phyloP scores from a whole-genome alignment of 2,329 filamentous ascomycete genomes.

The Exophiala spinifera region DNA sequence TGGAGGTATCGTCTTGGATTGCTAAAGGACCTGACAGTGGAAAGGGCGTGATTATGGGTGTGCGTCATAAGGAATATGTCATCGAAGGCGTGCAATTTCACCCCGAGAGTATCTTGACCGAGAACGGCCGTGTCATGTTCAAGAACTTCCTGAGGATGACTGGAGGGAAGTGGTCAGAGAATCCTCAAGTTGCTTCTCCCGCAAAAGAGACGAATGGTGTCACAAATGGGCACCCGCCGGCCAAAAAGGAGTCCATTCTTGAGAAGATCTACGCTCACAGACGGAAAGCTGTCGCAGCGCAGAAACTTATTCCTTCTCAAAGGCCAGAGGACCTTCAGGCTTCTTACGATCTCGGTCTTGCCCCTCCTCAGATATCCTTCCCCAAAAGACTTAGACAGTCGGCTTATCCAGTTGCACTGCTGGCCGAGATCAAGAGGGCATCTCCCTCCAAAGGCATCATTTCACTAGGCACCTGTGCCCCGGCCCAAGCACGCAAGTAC shows the following conservation, averaged over 20 bases:
- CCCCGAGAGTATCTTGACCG: constrained; percentile 93
- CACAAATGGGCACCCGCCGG: constrained; percentile 27
- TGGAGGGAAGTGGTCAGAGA: constrained; percentile 73
- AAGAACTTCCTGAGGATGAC: constrained; percentile 86
- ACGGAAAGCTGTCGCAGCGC: constrained; percentile 68
- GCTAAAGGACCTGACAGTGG: constrained; percentile 68
- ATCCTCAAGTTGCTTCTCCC: constrained; percentile 26
- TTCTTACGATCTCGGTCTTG: constrained; percentile 77
- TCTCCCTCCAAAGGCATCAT: constrained; percentile 97
- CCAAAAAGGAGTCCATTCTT: constrained; percentile 78
- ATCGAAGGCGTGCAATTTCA: constrained; percentile 99
- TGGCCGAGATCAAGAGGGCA: constrained; percentile 96
- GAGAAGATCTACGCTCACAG: constrained; percentile 87
- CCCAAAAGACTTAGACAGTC: constrained; percentile 75
- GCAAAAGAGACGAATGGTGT: constrained; percentile 26
- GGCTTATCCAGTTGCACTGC: constrained; percentile 82
- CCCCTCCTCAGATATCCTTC: constrained; percentile 80
- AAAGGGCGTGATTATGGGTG: constrained; percentile 91
- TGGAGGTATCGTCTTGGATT: constrained; percentile 91
- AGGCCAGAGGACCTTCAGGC: constrained; percentile 79
- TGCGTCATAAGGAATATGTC: constrained; percentile 84
- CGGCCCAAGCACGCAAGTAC: constrained; percentile 85
- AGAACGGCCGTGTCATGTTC: constrained; percentile 82
- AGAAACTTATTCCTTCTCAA: constrained; percentile 83
- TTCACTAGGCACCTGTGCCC: constrained; percentile 79